These are phyloP conservation scores for Pouteria glomerata DNA, from an alignment of 148 eudicot species.

Conservation along the genomic window DNA sequence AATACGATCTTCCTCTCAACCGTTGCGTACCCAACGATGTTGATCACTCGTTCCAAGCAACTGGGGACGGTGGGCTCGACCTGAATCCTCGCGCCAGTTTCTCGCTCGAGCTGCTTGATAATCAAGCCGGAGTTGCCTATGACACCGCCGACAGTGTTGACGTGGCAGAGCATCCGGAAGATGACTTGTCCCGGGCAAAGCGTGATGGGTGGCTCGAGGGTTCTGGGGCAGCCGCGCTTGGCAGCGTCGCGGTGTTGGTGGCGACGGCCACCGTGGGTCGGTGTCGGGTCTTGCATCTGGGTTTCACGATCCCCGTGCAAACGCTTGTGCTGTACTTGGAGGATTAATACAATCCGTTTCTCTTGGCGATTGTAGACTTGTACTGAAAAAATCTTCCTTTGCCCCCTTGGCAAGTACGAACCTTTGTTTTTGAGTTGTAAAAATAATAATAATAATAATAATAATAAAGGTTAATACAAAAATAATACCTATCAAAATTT, in stretches of 20 bases:
- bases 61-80: constrained; percentile 21
- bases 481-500: no score
- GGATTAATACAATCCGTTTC: no score
- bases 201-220: background rate
- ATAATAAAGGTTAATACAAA: no score
- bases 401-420: no score
- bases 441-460: no score
- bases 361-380: no score
- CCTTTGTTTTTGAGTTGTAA: no score
- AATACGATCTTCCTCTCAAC: constrained; percentile 15
- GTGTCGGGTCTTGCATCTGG: background rate
- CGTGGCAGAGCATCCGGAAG: constrained; percentile 46
- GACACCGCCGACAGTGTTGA: constrained; percentile 33
- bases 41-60: constrained; percentile 31
- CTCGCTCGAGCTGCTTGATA: constrained; percentile 24
- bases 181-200: constrained; percentile 19
- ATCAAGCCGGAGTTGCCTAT: constrained; percentile 40
- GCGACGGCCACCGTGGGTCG: background rate
- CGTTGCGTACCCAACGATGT: constrained; percentile 21
- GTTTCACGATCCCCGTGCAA: background rate
- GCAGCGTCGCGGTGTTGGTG: background rate
- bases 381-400: no score
- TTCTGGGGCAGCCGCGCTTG: background rate
- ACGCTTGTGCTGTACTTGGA: no score
- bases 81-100: constrained; percentile 27